Evolutionary conservation across 2,329 filamentous ascomycete genomes (phyloP), one percentile per base, ranked within the genome.

Genomic region (Colletotrichum tabaci): DNA sequence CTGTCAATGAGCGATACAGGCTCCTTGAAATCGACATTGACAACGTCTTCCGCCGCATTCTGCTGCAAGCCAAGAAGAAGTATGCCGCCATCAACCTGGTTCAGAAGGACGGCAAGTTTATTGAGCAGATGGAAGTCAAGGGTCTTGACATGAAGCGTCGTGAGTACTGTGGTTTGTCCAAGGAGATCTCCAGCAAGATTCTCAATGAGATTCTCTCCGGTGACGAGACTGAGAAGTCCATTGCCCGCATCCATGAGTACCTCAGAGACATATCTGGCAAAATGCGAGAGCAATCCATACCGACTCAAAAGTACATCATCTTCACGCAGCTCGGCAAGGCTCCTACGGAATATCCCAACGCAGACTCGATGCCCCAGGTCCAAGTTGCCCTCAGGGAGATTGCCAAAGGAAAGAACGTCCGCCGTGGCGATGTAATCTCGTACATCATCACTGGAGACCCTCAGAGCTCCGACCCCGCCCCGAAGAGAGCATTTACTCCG

Each of bases 61-160:
- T 99, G 49, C 87, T 99, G 16, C 96, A 98, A 79, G 96, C 96
- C 40, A 99, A 99, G 88, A 99, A 99, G 87, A 99, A 99, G 86
- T 99, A 99, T 82, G 96, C 96, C 10, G 96, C 96, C 50, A 93
- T 99, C 82, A 98, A 97, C 80, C 90, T 98, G 80, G 90, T 96
- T 8, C 94, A 98, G 77, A 88, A 93, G 26, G 93, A 97, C 77
- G 95, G 95, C 76, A 97, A 96, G 80, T 97, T 92, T 79, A 87
- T 96, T 55, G 96, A 98, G 80, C 96, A 97, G 84, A 93, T 99
- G 82, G 96, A 99, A 81, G 94, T 99, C 79, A 99, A 99, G 84
- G 96, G 96, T 85, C 89, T 99, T 58, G 96, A 99, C 79, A 99
- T 99, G 96, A 94, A 93, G 84, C 91, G 96, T 78, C 92, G 97